Evolutionary conservation across 306 rosid genomes (phyloP).

Genomic region (Gastrolobium villosum): DNA sequence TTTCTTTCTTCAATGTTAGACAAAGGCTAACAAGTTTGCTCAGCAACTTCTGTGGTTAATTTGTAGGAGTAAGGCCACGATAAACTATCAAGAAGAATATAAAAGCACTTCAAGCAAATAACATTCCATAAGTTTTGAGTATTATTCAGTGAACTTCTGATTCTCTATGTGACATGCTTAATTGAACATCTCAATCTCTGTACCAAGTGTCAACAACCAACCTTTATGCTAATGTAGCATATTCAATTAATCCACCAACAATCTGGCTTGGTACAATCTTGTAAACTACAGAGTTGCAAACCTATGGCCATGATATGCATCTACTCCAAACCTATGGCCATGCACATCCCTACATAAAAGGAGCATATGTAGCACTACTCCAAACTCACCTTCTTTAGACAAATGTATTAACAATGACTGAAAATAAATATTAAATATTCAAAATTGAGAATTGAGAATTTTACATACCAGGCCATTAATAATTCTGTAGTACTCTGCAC

Average conservation of each 20-base stretch:
- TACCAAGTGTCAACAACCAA: constrained; percentile 14
- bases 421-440: background rate
- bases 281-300: background rate
- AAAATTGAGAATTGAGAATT: too few species aligned
- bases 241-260: constrained; percentile 22
- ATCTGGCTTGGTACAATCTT: constrained; percentile 3
- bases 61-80: background rate
- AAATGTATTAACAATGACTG: constrained; percentile 15
- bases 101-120: constrained; percentile 4
- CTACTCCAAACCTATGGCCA: too few species aligned
- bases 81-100: constrained; percentile 1
- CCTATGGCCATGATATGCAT: background rate
- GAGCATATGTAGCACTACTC: too few species aligned
- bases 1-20: background rate
- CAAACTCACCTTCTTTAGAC: background rate
- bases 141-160: background rate
- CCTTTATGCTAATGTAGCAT: background rate
- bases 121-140: constrained; percentile 2
- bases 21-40: background rate
- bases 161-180: constrained; percentile 4
- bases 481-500: constrained; percentile 96
- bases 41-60: constrained; percentile 11
- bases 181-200: background rate
- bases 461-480: constrained; percentile 85
- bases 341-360: too few species aligned